Evolutionary conservation across 1,139 yeast species (phyloP).

Genomic region (Diutina rugosa): DNA sequence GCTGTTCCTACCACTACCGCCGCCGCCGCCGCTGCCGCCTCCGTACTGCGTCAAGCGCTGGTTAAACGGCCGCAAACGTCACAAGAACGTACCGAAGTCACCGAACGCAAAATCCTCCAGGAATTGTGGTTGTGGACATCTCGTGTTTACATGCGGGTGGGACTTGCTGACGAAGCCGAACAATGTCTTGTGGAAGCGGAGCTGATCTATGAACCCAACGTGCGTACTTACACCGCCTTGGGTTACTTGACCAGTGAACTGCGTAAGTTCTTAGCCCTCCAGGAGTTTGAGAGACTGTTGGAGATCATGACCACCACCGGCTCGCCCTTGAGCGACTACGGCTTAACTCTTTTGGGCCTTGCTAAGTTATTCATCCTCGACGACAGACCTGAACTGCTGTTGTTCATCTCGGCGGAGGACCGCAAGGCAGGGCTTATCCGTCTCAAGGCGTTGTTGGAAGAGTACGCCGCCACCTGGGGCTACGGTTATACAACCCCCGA

Average conservation of each 20-base stretch:
- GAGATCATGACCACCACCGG: neutral
- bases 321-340: constrained; percentile 26
- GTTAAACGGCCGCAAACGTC: neutral
- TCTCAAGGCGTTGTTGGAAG: constrained; percentile 48
- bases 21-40: neutral
- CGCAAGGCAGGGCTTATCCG: constrained; percentile 54
- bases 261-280: constrained; percentile 38
- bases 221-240: constrained; percentile 39
- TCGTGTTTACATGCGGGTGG: constrained; percentile 47
- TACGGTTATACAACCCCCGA: constrained; percentile 51
- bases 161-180: constrained; percentile 47
- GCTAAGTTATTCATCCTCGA: constrained; percentile 41
- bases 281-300: constrained; percentile 58
- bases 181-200: constrained; percentile 69
- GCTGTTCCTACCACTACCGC: neutral
- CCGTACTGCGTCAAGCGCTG: neutral
- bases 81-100: neutral
- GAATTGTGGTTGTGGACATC: constrained; percentile 69
- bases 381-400: constrained; percentile 12
- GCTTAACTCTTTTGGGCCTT: constrained; percentile 55
- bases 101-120: constrained; percentile 26
- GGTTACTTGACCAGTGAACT: constrained; percentile 35
- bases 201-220: constrained; percentile 26
- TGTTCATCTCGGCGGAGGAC: constrained; percentile 37
- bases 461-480: constrained; percentile 30